Evolutionary conservation across 2,329 filamentous ascomycete species (phyloP), one percentile per base, ranked within the genome.

Genomic region (Pezicula radicicola): DNA sequence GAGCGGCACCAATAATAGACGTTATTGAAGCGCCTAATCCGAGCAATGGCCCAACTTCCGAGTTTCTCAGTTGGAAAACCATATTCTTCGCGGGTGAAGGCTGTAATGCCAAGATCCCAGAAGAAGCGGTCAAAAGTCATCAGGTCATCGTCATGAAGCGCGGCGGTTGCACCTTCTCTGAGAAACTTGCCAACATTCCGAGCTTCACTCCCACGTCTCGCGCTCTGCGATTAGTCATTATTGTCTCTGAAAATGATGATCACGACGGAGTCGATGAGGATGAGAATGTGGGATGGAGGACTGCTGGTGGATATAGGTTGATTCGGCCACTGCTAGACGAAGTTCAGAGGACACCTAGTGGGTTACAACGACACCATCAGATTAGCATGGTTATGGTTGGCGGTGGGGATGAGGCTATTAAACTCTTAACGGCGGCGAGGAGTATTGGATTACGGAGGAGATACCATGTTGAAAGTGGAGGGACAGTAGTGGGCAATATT

Each of bases 131-230:
- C 0, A 75, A 74, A 39, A 71, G 68, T 1, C 71, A 96, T 70
- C 86, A 96, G 48, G 76, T 97, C 54, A 84, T 99, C 53, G 81
- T 96, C 46, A 77, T 97, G 61, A 84, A 82, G 27, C 84, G 94
- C 6, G 93, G 94, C 37, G 84, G 83, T 1, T 99, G 94, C 72
- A 87, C 81, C 21, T 97, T 97, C 69, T 86, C 82, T 35, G 73
- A 87, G 27, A 99, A 99, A 68, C 73, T 97, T 1, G 77, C 80
- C 48, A 92, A 90, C 58, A 91, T 97, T n/a, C 91, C 93, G 1
- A 81, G 83, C 9, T 93, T 86, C 66, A 77, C 84, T 1, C 85
- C 88, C 0, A 75, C 77, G 0, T 67, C 75, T 0, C 67, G 70
- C 3, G 77, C 84, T 1, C 74, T 97, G 16, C 89, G 96, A 67